phyloP scores from a whole-genome alignment of 2,329 filamentous ascomycete species.

The Sporothrix brunneoviolacea region DNA sequence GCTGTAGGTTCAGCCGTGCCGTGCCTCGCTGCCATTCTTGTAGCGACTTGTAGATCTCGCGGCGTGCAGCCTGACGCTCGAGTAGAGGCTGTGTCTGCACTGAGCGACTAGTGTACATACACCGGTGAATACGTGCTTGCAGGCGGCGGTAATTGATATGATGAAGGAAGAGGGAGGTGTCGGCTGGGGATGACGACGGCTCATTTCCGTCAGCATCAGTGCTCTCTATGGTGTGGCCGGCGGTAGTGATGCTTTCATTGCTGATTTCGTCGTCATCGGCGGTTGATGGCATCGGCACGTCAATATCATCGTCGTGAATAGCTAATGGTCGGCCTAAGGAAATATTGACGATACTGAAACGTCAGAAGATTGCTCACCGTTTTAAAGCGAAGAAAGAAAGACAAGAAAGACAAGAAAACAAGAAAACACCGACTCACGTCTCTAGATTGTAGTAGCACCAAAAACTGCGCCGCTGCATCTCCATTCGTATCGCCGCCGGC shows the following conservation, averaged over 20 bases:
- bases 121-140: conserved; percentile 7
- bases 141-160: conserved; percentile 5
- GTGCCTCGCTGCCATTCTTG: conserved; percentile 1
- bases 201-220: neutral
- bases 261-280: conserved; percentile 1
- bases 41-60: neutral
- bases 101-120: conserved; percentile 4
- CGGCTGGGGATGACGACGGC: neutral
- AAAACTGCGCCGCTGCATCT: conserved; percentile 7
- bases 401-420: neutral
- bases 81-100: conserved; percentile 3
- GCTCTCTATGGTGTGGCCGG: neutral
- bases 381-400: neutral
- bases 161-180: neutral
- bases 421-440: no score
- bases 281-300: neutral
- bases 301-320: conserved; percentile 9
- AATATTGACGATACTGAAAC: conserved; percentile 7
- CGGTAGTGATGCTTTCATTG: neutral
- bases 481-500: neutral
- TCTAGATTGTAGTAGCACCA: conserved; percentile 11
- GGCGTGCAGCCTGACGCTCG: neutral
- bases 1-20: neutral
- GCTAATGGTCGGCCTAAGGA: conserved; percentile 2
- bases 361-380: no score